Evolutionary conservation across 2,329 filamentous ascomycete species (phyloP), one percentile per base, ranked within the genome.

Genomic region (Alternaria brassicae): DNA sequence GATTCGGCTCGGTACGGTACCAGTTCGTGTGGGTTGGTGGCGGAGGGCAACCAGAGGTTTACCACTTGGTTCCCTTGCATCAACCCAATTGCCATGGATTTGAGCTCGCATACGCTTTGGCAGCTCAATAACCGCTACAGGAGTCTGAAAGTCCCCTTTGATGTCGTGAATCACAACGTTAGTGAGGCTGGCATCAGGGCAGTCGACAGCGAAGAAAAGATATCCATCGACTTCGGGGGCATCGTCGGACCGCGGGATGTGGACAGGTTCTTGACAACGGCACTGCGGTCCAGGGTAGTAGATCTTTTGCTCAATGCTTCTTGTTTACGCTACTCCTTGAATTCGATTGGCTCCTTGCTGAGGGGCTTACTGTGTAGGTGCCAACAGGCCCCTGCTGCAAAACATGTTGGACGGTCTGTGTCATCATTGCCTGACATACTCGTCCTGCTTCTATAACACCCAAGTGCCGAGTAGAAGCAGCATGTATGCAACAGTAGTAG

Each of bases 231-330:
- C 82, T 62, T 84, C 81, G 3, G 58, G 71, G 1, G 76, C 78
- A 28, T 75, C 74, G 3, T 77, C 72, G 0, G 67, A 67, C n/a
- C 74, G 70, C 3, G 83, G 82, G 17, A 84, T 79, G 59, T 84
- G 84, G 0, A 81, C 78, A 0, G 82, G 83, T 64, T 85, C 83
- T 65, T 85, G 81, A 57, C 82, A 80, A 1, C 80, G 78, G 13
- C 74, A 70, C 13, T 68, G 69, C 42, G 66, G 70, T 8, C 71
- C 73, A 23, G 67, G 70, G 40, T 67, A 73, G 42, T 69, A 76
- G 44, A 56, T 75, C 32, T 57, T 52, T 34, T 34, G 30, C 30
- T 6, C 12, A 34, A 34, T 13, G 30, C 12, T 34, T 13, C 30
- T 34, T 13, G 15, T 13, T 13, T 34, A 34, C 30, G 6, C 15